A percentile compares a stretch with the other conserved stretches of the same genome.
phyloP scores from a whole-genome alignment of 768 basidiomycete genomes.

The Trametes cinnabarina region DNA sequence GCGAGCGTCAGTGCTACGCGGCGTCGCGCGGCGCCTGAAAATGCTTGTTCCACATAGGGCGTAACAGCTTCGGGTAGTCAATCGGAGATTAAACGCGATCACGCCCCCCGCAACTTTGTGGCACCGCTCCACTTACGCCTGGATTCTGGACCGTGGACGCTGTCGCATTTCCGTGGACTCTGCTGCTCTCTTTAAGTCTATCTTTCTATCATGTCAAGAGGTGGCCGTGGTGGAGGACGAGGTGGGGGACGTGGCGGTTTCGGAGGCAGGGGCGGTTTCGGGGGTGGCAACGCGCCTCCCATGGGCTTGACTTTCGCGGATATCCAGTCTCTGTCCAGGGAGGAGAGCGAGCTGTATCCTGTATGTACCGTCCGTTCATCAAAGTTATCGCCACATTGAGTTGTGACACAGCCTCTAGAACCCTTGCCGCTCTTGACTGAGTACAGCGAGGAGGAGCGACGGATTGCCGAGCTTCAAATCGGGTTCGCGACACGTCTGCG shows the following conservation, averaged over 20 bases:
- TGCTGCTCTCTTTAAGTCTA: neutral
- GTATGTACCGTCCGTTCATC: constrained; percentile 43
- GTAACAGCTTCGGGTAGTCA: constrained; percentile 4
- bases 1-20: constrained; percentile 17
- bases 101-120: constrained; percentile 11
- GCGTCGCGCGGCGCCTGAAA: constrained; percentile 44
- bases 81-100: constrained; percentile 22
- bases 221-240: constrained; percentile 44
- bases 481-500: constrained; percentile 64
- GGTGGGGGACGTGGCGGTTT: constrained; percentile 62
- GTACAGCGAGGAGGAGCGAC: constrained; percentile 61
- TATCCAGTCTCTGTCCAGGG: constrained; percentile 71
- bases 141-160: no score
- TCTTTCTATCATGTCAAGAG: constrained; percentile 45
- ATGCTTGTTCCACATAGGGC: constrained; percentile 22
- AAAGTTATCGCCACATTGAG: constrained; percentile 5
- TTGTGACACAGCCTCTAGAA: constrained; percentile 58
- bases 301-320: constrained; percentile 84
- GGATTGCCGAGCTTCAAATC: constrained; percentile 62
- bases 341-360: constrained; percentile 77
- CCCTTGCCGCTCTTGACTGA: constrained; percentile 67
- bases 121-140: constrained; percentile 2
- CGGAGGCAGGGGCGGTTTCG: constrained; percentile 46
- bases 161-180: neutral
- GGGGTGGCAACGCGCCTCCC: constrained; percentile 47